Base-by-base conservation (phyloP, 176 grass and related monocot species). In the Paspalum vaginatum region DNA sequence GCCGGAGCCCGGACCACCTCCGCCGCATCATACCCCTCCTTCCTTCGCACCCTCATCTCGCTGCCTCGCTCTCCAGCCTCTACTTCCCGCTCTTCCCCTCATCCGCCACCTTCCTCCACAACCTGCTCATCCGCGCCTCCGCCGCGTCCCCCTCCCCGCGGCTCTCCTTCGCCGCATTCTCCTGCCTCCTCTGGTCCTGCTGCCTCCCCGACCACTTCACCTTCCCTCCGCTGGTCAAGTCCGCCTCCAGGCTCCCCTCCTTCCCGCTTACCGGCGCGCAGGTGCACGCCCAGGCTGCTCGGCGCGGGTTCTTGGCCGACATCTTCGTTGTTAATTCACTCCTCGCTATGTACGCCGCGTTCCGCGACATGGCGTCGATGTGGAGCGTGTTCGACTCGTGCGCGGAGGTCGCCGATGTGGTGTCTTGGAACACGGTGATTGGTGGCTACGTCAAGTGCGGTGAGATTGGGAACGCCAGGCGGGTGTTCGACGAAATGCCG, bases 361-460 rank as follows among this genome's bases (percentile, higher is more conserved):
- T 95, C 54, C 64, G 82, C 5, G 87, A 90, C 64, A 70, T 75
- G 78, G 44, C 2, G 1, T 92, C 90, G 45, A 91, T 86, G 83
- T 54, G 65, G 78, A 78, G 51, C 58, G 53, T 95, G 70, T 88
- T 92, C n/a, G 57, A 77, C 2, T 88, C 63, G 12, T 88, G 89
- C 48, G 73, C 68, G 40, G 71, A 65, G 40, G 55, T 87, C 74
- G 57, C 70, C 25, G 87, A 95, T 51, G 79, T 92, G 40, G 90
- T 95, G 20, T 92, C 90, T 9, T 95, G 89, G 89, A 95, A 95
- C 79, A 92, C 93, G 11, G 45, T 95, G 32, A 41, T 92, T 3
- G 74, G 46, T 10, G 93, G 89, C 2, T 90, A 83, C 27, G 71
- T 74, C 0, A 92, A 92, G 86, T 85, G 62, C 37, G 85, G 89